Conservation (phyloP, 1,139 yeast species). For the Pichia sp. region DNA sequence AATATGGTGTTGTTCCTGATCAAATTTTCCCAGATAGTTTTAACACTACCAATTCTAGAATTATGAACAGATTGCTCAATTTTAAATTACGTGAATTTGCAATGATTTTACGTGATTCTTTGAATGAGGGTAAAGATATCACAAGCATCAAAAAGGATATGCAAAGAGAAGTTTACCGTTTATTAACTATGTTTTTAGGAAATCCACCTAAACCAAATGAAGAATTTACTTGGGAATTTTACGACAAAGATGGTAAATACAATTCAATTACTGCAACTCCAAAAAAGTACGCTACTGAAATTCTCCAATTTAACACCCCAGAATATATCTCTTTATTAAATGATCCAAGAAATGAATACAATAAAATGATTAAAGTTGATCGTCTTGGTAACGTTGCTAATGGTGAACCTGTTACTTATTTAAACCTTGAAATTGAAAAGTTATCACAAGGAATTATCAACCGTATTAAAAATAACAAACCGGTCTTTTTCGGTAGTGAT, state of each 20-base stretch:
- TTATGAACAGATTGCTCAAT: conserved; percentile 55
- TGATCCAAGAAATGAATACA: conserved; percentile 71
- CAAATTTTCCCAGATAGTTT: conserved; percentile 65
- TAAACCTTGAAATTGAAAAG: conserved; percentile 56
- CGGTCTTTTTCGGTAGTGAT: conserved; percentile 81
- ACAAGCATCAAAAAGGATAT: conserved; percentile 38
- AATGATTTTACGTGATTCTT: conserved; percentile 50
- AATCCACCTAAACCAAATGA: conserved; percentile 71
- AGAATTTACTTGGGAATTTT: conserved; percentile 64
- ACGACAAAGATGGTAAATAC: conserved; percentile 64
- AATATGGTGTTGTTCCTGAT: conserved; percentile 75
- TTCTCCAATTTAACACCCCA: conserved; percentile 46
- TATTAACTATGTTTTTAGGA: conserved; percentile 63
- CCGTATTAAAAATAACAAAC: conserved; percentile 63
- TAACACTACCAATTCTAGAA: conserved; percentile 53
- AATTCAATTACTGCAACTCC: conserved; percentile 55
- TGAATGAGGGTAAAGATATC: conserved; percentile 33
- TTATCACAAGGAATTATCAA: conserved; percentile 57
- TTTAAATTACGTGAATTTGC: conserved; percentile 73
- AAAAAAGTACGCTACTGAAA: conserved; percentile 50
- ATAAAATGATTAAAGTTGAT: conserved; percentile 60
- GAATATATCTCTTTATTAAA: conserved; percentile 62
- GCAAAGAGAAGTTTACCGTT: conserved; percentile 57
- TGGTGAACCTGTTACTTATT: conserved; percentile 61
- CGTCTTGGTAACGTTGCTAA: conserved; percentile 66